Percentiles rank a stretch among this genome's conserved stretches.
Evolutionary conservation across 1,284 basidiomycete genomes (phyloP).

Genomic region (Binderoboletus segoi): DNA sequence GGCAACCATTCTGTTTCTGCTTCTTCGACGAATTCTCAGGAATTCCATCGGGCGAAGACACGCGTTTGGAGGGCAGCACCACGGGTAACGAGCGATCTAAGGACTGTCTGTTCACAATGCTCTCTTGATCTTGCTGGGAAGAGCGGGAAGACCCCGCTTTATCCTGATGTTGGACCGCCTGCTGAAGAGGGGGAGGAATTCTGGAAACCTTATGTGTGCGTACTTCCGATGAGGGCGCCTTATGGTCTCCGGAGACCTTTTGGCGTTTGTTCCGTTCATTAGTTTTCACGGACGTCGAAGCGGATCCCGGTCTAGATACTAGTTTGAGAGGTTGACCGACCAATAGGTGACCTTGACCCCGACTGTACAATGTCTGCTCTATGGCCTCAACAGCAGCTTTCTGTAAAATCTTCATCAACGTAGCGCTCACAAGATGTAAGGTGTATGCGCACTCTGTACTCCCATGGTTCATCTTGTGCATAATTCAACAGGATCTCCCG

Average conservation of each 20-base stretch:
- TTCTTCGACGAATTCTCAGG: slow-evolving; percentile 40
- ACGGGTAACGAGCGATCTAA: slow-evolving; percentile 2
- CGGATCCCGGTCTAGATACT: slow-evolving; percentile 30
- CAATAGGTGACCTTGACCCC: slow-evolving; percentile 57
- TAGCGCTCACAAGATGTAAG: not conserved
- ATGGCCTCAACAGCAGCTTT: slow-evolving; percentile 64
- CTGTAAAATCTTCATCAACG: slow-evolving; percentile 38
- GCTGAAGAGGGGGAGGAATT: not conserved
- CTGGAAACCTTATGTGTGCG: not conserved
- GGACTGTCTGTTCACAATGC: not conserved
- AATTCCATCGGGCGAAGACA: slow-evolving; percentile 33
- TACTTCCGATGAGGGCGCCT: slow-evolving; percentile 1
- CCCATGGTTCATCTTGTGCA: slow-evolving; percentile 62
- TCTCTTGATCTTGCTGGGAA: slow-evolving; percentile 1
- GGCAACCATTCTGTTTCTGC: slow-evolving; percentile 42
- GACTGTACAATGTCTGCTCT: slow-evolving; percentile 57
- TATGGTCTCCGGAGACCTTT: not conserved
- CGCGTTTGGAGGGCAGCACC: slow-evolving; percentile 40
- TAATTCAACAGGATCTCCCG: slow-evolving; percentile 64
- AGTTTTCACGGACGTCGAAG: not conserved
- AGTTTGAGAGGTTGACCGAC: slow-evolving; percentile 63
- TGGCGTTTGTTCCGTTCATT: slow-evolving; percentile 1
- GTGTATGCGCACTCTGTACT: slow-evolving; percentile 53
- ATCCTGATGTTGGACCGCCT: not conserved
- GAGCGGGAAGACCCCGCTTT: not conserved